These are phyloP conservation scores for Prunus mume DNA, from an alignment of 306 rosid genomes.

Conservation along the genomic window DNA sequence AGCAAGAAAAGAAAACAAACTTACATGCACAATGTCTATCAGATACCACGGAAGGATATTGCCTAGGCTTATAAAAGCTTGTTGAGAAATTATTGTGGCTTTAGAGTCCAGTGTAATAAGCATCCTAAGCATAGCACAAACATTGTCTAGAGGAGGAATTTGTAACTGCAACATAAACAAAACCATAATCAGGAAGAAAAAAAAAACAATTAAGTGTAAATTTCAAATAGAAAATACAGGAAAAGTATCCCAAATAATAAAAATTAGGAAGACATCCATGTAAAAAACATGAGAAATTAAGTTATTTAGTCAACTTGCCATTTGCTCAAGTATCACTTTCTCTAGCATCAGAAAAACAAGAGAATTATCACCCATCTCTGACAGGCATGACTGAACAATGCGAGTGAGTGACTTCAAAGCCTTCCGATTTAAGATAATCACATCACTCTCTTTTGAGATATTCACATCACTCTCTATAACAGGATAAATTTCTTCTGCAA, in stretches of 20 bases:
- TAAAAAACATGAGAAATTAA: not conserved
- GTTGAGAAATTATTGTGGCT: slow-evolving; percentile 52
- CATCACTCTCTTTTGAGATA: slow-evolving; percentile 30
- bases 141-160: slow-evolving; percentile 61
- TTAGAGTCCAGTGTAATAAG: slow-evolving; percentile 53
- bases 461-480: slow-evolving; percentile 36
- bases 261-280: not conserved
- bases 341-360: slow-evolving; percentile 56
- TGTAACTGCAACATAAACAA: slow-evolving; percentile 33
- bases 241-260: not conserved
- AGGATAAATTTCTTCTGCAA: slow-evolving; percentile 44
- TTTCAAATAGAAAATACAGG: not conserved
- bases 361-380: slow-evolving; percentile 64
- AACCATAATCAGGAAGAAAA: slow-evolving; percentile 12
- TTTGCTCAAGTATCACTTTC: slow-evolving; percentile 50
- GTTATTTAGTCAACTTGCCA: slow-evolving; percentile 44
- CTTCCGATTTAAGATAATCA: slow-evolving; percentile 22
- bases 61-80: slow-evolving; percentile 47
- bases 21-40: slow-evolving; percentile 55
- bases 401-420: slow-evolving; percentile 47
- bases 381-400: slow-evolving; percentile 45
- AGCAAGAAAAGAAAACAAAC: slow-evolving; percentile 19
- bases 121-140: slow-evolving; percentile 67
- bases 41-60: slow-evolving; percentile 54
- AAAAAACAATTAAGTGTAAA: not conserved